phyloP scores from a whole-genome alignment of 2,329 filamentous ascomycete species.

The Didymella lethalis region DNA sequence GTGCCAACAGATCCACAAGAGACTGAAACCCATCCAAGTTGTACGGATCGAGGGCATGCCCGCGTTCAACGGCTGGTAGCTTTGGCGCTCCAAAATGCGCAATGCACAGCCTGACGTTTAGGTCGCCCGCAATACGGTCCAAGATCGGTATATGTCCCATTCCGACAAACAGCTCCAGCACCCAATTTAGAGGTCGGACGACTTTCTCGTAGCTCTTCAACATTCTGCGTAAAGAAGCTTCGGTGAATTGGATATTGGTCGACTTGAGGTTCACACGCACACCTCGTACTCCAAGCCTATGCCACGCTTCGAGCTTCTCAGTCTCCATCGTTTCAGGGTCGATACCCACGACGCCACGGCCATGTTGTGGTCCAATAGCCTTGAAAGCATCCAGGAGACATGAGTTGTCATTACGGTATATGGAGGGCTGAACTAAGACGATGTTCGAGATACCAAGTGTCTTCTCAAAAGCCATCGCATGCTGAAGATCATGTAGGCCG shows the following conservation, averaged over 20 bases:
- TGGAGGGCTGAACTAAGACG: constrained; percentile 67
- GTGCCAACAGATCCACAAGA: constrained; percentile 55
- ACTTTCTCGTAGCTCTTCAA: constrained; percentile 52
- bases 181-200: constrained; percentile 62
- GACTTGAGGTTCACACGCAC: constrained; percentile 2
- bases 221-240: constrained; percentile 42
- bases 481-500: constrained; percentile 60
- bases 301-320: background rate
- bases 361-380: constrained; percentile 58
- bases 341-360: constrained; percentile 65
- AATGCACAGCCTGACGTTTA: constrained; percentile 62
- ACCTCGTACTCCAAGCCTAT: constrained; percentile 1
- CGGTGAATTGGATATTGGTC: constrained; percentile 25
- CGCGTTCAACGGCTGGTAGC: constrained; percentile 10
- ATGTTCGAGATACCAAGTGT: constrained; percentile 52
- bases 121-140: constrained; percentile 51
- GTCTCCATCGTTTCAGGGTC: constrained; percentile 43
- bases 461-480: constrained; percentile 55
- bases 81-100: constrained; percentile 66
- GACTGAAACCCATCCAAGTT: constrained; percentile 31
- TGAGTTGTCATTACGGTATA: constrained; percentile 68
- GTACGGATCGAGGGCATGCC: constrained; percentile 1
- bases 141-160: constrained; percentile 60
- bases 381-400: constrained; percentile 64
- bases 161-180: constrained; percentile 65